Conservation (phyloP, 352 stramenopile species). For the Pythium aquatile region DNA sequence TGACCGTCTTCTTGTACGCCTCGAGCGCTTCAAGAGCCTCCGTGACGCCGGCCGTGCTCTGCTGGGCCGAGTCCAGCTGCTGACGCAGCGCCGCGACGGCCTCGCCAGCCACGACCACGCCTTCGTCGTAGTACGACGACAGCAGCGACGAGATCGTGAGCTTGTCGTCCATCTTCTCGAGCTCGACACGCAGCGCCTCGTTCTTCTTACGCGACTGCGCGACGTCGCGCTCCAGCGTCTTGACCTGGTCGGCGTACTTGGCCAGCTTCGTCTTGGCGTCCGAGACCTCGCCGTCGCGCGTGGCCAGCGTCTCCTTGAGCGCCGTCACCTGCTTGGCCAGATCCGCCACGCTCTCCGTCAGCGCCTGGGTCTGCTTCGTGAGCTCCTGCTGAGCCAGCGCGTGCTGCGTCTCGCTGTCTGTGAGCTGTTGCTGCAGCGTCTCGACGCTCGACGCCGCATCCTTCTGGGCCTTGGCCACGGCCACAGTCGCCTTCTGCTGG, state of each 20-base stretch:
- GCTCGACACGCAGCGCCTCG: slow-evolving; percentile 48
- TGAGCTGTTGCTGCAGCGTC: slow-evolving; percentile 2
- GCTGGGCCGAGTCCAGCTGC: slow-evolving; percentile 37
- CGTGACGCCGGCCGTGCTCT: slow-evolving; percentile 43
- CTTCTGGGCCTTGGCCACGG: slow-evolving; percentile 20
- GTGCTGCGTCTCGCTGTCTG: slow-evolving; percentile 13
- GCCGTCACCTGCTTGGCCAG: slow-evolving; percentile 34
- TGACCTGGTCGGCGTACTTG: slow-evolving; percentile 38
- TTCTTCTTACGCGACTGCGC: slow-evolving; percentile 61
- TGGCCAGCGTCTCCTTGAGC: slow-evolving; percentile 30
- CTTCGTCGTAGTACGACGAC: slow-evolving; percentile 79
- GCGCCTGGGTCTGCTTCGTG: slow-evolving; percentile 33
- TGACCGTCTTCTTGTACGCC: slow-evolving; percentile 44
- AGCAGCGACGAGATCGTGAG: slow-evolving; percentile 64
- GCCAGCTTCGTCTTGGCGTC: slow-evolving; percentile 31
- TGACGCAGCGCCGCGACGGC: slow-evolving; percentile 38
- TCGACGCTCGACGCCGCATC: slow-evolving; percentile 19
- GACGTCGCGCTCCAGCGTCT: slow-evolving; percentile 46
- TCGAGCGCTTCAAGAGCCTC: slow-evolving; percentile 52
- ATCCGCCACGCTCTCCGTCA: slow-evolving; percentile 30
- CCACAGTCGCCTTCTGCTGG: slow-evolving; percentile 25
- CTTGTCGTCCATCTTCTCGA: slow-evolving; percentile 55
- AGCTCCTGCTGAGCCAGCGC: slow-evolving; percentile 28
- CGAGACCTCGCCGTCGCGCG: slow-evolving; percentile 31
- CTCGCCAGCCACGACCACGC: slow-evolving; percentile 50